Conservation (phyloP, 139 green algal genomes). For the Tetradesmus obliquus region DNA sequence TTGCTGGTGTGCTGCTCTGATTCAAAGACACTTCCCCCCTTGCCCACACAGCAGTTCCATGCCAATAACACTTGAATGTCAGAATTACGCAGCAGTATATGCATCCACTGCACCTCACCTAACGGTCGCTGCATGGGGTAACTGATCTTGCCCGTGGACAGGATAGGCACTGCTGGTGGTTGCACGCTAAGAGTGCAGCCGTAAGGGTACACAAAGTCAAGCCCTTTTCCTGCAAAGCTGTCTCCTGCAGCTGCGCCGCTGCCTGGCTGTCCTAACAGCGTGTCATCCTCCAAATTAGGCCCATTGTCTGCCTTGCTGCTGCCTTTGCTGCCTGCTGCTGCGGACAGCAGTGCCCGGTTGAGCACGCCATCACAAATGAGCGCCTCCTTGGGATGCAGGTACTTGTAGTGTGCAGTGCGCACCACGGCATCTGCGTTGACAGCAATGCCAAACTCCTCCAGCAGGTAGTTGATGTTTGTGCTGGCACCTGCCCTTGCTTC, state of each 20-base stretch:
- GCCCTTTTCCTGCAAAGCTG: constrained; percentile 39
- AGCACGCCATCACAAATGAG: constrained; percentile 87
- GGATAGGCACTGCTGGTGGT: constrained; percentile 77
- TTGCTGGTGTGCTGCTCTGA: not conserved
- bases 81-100: not conserved
- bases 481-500: constrained; percentile 74
- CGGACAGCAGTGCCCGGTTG: constrained; percentile 75
- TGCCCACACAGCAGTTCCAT: not conserved
- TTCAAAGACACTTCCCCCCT: too few relatives aligned
- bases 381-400: constrained; percentile 89
- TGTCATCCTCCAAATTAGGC: not conserved
- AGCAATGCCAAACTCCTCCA: constrained; percentile 83
- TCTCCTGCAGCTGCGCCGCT: not conserved
- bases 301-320: not conserved
- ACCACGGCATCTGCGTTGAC: constrained; percentile 84
- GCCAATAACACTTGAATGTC: not conserved
- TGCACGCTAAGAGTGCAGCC: constrained; percentile 80
- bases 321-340: constrained; percentile 17
- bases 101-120: constrained; percentile 46
- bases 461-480: constrained; percentile 87
- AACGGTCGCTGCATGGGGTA: constrained; percentile 83
- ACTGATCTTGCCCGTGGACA: constrained; percentile 81
- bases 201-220: constrained; percentile 83
- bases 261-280: not conserved
- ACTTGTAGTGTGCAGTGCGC: constrained; percentile 78